Conservation (phyloP, 441 rosid genomes). For the Corymbia citriodora region DNA sequence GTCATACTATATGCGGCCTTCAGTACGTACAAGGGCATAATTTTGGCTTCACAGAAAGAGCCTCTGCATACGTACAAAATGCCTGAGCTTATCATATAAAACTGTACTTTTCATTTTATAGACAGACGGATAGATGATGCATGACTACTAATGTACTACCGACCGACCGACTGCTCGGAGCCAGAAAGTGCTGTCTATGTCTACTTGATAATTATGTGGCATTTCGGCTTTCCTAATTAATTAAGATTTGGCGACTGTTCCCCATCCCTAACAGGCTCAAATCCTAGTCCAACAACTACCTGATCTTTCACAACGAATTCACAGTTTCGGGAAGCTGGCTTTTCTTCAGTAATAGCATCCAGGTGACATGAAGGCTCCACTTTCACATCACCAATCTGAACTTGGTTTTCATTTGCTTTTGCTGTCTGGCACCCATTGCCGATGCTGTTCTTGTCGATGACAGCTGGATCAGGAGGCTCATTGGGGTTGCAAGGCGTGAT, state of each 20-base stretch:
- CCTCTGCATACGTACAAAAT: background rate
- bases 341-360: slow-evolving; percentile 26
- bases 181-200: background rate
- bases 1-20: background rate
- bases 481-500: slow-evolving; percentile 19
- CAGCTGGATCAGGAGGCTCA: slow-evolving; percentile 17
- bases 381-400: slow-evolving; percentile 12
- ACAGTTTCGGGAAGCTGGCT: slow-evolving; percentile 19
- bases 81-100: background rate
- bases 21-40: background rate
- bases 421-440: slow-evolving; percentile 1
- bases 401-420: slow-evolving; percentile 15
- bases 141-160: background rate
- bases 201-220: slow-evolving; percentile 2
- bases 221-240: slow-evolving; percentile 21
- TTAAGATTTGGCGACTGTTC: slow-evolving; percentile 12
- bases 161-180: background rate
- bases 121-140: background rate
- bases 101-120: background rate
- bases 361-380: slow-evolving; percentile 24
- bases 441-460: slow-evolving; percentile 7
- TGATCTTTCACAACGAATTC: slow-evolving; percentile 6
- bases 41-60: background rate
- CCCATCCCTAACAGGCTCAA: slow-evolving; percentile 17
- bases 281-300: slow-evolving; percentile 15